Conservation (phyloP, 805 yeast genomes). For the Wickerhamomyces rabaulensis region DNA sequence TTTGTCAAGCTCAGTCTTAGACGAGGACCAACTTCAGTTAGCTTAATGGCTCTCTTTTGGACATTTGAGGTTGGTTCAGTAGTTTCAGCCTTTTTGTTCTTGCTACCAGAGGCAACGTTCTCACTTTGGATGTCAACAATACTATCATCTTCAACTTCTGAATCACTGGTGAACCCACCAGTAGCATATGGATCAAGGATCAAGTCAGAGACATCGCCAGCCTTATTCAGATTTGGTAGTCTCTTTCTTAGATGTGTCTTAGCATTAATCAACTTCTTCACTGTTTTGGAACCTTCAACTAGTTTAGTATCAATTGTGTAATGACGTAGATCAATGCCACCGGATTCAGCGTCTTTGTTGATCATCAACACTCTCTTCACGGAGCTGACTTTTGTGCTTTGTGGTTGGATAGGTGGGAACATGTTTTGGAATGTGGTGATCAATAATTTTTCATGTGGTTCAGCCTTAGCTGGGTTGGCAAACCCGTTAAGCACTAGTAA, state of each 20-base stretch:
- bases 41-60: constrained; percentile 78
- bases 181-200: constrained; percentile 79
- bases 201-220: constrained; percentile 76
- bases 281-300: constrained; percentile 49
- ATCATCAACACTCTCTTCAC: constrained; percentile 84
- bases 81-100: constrained; percentile 15
- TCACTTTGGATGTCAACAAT: constrained; percentile 54
- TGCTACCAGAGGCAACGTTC: constrained; percentile 15
- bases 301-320: constrained; percentile 82
- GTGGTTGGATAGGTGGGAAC: constrained; percentile 93
- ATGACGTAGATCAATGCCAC: constrained; percentile 80
- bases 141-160: constrained; percentile 91
- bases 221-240: constrained; percentile 35
- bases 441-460: constrained; percentile 70
- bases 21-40: constrained; percentile 93
- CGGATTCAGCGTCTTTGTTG: constrained; percentile 65
- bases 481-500: constrained; percentile 92
- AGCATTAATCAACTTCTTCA: constrained; percentile 22
- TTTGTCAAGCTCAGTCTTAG: constrained; percentile 69
- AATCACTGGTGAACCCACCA: constrained; percentile 80
- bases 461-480: constrained; percentile 54
- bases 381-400: constrained; percentile 61
- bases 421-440: constrained; percentile 91
- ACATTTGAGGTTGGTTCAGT: constrained; percentile 19
- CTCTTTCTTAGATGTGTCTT: constrained; percentile 19